Percentiles rank a stretch among this genome's conserved stretches.
phyloP scores from a whole-genome alignment of 2,329 filamentous ascomycete species.

The Botrytis porri region DNA sequence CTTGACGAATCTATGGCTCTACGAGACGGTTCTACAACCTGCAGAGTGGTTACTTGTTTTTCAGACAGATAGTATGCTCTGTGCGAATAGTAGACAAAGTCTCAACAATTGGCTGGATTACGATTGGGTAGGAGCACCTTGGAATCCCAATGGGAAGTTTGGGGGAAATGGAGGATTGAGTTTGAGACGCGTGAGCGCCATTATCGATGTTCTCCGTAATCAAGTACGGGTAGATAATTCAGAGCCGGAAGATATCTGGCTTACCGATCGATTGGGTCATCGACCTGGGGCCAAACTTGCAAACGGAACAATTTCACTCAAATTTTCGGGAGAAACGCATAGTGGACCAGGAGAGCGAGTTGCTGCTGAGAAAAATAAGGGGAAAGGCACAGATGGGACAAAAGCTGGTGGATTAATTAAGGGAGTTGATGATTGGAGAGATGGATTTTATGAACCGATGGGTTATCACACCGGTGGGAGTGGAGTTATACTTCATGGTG shows the following conservation, averaged over 20 bases:
- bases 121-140: conserved; percentile 39
- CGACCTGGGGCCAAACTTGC: conserved; percentile 49
- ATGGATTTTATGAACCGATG: conserved; percentile 56
- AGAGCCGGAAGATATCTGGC: conserved; percentile 56
- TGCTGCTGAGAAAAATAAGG: conserved; percentile 25
- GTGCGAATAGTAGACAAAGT: conserved; percentile 43
- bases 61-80: conserved; percentile 54
- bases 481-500: conserved; percentile 45
- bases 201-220: conserved; percentile 50
- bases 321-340: conserved; percentile 51
- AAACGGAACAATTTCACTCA: conserved; percentile 49
- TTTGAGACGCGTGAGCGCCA: conserved; percentile 51
- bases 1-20: conserved; percentile 50
- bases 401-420: conserved; percentile 37
- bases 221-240: conserved; percentile 45
- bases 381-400: conserved; percentile 25
- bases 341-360: conserved; percentile 39
- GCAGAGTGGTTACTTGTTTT: conserved; percentile 54
- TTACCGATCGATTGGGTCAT: conserved; percentile 51
- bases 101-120: conserved; percentile 28
- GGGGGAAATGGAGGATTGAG: conserved; percentile 41
- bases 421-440: conserved; percentile 50
- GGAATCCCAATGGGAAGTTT: conserved; percentile 36
- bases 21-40: conserved; percentile 46
- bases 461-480: conserved; percentile 55